Conservation (phyloP, 139 green algal genomes). For the Chlorella sp. region DNA sequence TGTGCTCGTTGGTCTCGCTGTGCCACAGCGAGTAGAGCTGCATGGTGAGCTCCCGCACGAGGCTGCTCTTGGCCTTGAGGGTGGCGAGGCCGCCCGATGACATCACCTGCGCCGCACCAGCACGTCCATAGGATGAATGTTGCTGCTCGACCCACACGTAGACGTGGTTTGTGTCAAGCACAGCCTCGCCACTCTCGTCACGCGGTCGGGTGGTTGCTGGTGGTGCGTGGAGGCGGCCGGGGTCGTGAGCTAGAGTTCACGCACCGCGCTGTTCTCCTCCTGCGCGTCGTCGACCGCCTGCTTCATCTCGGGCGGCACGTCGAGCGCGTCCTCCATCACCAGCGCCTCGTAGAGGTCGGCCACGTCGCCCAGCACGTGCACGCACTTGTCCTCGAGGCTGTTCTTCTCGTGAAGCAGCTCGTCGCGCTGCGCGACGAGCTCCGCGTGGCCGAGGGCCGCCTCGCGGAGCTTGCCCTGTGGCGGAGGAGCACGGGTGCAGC, state of each 20-base stretch:
- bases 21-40: constrained; percentile 23
- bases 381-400: constrained; percentile 7
- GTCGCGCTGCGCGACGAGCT: constrained; percentile 30
- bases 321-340: constrained; percentile 17
- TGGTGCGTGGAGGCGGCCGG: too few relatives aligned
- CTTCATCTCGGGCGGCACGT: neutral
- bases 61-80: constrained; percentile 6
- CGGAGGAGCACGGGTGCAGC: too few relatives aligned
- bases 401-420: constrained; percentile 3
- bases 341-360: constrained; percentile 19
- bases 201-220: too few relatives aligned
- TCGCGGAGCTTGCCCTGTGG: constrained; percentile 13
- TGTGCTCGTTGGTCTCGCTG: constrained; percentile 7
- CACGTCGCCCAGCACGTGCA: constrained; percentile 7
- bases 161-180: too few relatives aligned
- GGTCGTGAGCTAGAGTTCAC: too few relatives aligned
- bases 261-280: too few relatives aligned
- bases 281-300: neutral
- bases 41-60: constrained; percentile 5
- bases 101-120: neutral
- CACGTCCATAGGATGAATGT: too few relatives aligned
- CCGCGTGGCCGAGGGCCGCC: constrained; percentile 21
- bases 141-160: too few relatives aligned
- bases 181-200: too few relatives aligned
- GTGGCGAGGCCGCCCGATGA: neutral